Conservation (phyloP, 2,329 filamentous ascomycete species). For the Fusarium fujikuroi region DNA sequence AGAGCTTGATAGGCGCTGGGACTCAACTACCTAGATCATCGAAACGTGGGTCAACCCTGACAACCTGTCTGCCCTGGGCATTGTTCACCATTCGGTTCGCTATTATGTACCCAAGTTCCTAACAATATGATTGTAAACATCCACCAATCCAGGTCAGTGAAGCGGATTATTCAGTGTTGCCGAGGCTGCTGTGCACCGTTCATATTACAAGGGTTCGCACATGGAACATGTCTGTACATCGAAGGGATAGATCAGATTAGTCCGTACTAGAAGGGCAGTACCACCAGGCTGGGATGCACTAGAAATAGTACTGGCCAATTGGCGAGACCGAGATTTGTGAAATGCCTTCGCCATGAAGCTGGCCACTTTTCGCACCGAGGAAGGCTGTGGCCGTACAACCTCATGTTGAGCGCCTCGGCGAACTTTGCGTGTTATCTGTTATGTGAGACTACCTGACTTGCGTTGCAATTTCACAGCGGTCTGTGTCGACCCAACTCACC, state of each 20-base stretch:
- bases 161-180: constrained; percentile 1
- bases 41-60: constrained; percentile 35
- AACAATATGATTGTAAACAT: constrained; percentile 28
- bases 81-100: constrained; percentile 19
- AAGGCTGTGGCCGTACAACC: constrained; percentile 20
- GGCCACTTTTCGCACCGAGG: constrained; percentile 8
- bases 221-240: constrained; percentile 29
- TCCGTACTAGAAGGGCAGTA: constrained; percentile 16
- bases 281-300: constrained; percentile 36
- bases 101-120: constrained; percentile 22
- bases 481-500: constrained; percentile 23
- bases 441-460: constrained; percentile 16
- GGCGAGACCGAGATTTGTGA: constrained; percentile 21
- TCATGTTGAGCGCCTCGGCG: constrained; percentile 19
- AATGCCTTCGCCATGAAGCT: constrained; percentile 21
- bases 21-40: constrained; percentile 1
- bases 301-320: constrained; percentile 26
- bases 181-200: constrained; percentile 11
- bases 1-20: constrained; percentile 17
- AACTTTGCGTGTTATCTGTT: constrained; percentile 22
- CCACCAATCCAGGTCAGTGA: constrained; percentile 34
- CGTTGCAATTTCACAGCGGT: constrained; percentile 22
- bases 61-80: constrained; percentile 32
- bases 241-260: constrained; percentile 33
- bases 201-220: constrained; percentile 1